Percentiles rank a stretch among this genome's conserved stretches.
These are phyloP conservation scores for Malus hybrid DNA, from an alignment of 331 rosid species.

Conservation along the genomic window DNA sequence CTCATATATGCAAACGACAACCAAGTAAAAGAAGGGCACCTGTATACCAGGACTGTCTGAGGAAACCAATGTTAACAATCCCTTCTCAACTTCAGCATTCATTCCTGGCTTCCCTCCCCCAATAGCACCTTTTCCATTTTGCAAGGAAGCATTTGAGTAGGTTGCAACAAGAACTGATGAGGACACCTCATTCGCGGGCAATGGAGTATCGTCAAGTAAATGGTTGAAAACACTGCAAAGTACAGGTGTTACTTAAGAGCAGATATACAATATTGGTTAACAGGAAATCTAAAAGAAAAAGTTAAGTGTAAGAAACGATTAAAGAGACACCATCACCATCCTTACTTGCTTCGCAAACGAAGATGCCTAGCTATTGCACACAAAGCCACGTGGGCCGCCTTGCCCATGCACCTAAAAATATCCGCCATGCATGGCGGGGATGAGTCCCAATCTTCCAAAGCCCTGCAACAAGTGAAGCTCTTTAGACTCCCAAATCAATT, in stretches of 20 bases:
- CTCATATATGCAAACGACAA: neutral
- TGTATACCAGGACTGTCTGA: slow-evolving; percentile 90
- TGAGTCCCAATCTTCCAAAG: slow-evolving; percentile 89
- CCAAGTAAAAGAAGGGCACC: slow-evolving; percentile 44
- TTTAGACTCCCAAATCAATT: neutral
- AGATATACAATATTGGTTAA: neutral
- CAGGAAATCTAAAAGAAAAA: neutral
- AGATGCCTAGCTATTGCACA: slow-evolving; percentile 87
- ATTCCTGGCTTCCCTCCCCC: slow-evolving; percentile 75
- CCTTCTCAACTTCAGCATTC: slow-evolving; percentile 87
- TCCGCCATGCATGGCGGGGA: slow-evolving; percentile 96
- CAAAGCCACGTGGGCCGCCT: slow-evolving; percentile 70
- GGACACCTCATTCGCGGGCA: slow-evolving; percentile 81
- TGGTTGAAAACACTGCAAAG: slow-evolving; percentile 80
- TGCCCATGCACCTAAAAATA: slow-evolving; percentile 89
- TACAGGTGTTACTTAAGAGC: slow-evolving; percentile 11
- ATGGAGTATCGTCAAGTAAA: slow-evolving; percentile 89
- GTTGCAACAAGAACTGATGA: slow-evolving; percentile 85
- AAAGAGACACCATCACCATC: slow-evolving; percentile 21
- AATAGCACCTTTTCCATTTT: slow-evolving; percentile 65
- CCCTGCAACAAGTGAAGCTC: slow-evolving; percentile 46
- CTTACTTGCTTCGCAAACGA: slow-evolving; percentile 95
- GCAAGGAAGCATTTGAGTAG: slow-evolving; percentile 45
- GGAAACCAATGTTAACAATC: slow-evolving; percentile 76
- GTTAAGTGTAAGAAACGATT: neutral